Conservation (phyloP, 1,284 basidiomycete genomes). For the Malassezia arunalokei region DNA sequence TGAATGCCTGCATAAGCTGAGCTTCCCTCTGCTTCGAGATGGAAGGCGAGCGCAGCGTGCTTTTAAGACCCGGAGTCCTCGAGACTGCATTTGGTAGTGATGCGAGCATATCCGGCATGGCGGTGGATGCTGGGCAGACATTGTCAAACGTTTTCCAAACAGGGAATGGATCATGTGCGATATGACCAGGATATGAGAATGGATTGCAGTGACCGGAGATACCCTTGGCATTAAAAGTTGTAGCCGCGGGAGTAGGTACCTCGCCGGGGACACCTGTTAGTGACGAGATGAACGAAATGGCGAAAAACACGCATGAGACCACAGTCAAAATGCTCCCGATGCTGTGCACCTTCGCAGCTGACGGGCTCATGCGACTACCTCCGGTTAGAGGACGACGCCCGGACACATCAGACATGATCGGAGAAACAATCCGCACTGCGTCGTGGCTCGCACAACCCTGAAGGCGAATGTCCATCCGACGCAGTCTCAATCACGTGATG, state of each 20-base stretch:
- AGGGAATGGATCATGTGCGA: constrained; percentile 10
- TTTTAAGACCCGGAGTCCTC: not conserved
- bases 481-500: too few species aligned
- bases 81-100: not conserved
- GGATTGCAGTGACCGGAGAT: not conserved
- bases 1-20: constrained; percentile 1
- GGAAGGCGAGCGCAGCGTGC: not conserved
- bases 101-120: constrained; percentile 6
- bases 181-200: constrained; percentile 5
- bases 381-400: constrained; percentile 12
- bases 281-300: constrained; percentile 2
- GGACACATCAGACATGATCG: constrained; percentile 2
- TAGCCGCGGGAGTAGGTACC: not conserved
- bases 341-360: constrained; percentile 3
- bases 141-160: constrained; percentile 12
- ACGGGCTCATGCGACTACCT: not conserved
- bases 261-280: not conserved
- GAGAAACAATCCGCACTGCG: not conserved
- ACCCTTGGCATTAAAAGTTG: not conserved
- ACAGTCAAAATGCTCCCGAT: constrained; percentile 8
- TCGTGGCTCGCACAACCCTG: too few species aligned
- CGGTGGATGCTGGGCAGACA: constrained; percentile 1
- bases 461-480: too few species aligned
- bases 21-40: not conserved
- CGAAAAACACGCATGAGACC: constrained; percentile 7